phyloP scores from a whole-genome alignment of 2,329 filamentous ascomycete genomes.

The Cladosporium sp. region DNA sequence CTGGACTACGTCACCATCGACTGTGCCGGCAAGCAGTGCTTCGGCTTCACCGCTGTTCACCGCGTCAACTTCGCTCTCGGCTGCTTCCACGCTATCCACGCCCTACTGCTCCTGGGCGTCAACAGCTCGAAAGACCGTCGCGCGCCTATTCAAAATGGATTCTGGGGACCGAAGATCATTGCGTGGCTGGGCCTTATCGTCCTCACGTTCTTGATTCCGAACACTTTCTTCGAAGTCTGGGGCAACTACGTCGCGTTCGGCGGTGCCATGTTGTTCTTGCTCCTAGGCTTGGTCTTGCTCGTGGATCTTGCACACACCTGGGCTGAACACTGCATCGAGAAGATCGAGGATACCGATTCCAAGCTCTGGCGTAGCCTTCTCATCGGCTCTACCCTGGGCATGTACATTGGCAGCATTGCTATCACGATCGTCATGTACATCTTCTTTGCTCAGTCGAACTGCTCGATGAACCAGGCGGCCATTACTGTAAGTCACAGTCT shows the following conservation, averaged over 20 bases:
- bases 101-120: slow-evolving; percentile 81
- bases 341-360: slow-evolving; percentile 89
- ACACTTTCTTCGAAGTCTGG: slow-evolving; percentile 92
- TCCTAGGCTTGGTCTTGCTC: slow-evolving; percentile 86
- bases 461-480: slow-evolving; percentile 93
- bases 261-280: slow-evolving; percentile 87
- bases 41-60: slow-evolving; percentile 95
- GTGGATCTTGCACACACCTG: slow-evolving; percentile 95
- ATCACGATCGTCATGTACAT: slow-evolving; percentile 98
- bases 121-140: slow-evolving; percentile 82
- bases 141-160: slow-evolving; percentile 92
- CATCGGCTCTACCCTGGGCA: slow-evolving; percentile 87
- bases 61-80: slow-evolving; percentile 97
- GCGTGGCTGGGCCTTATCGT: slow-evolving; percentile 86
- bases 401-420: slow-evolving; percentile 86
- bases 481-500: slow-evolving; percentile 63
- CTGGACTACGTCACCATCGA: slow-evolving; percentile 95
- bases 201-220: slow-evolving; percentile 91
- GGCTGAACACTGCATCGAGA: slow-evolving; percentile 92
- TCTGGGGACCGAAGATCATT: slow-evolving; percentile 95
- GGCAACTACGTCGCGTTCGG: slow-evolving; percentile 89
- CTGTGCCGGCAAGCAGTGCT: slow-evolving; percentile 80
- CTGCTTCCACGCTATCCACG: slow-evolving; percentile 86
- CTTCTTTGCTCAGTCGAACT: slow-evolving; percentile 81
- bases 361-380: slow-evolving; percentile 80